These are phyloP conservation scores for Hibiscus tridactylites DNA, from an alignment of 345 rosid species.

Conservation along the genomic window DNA sequence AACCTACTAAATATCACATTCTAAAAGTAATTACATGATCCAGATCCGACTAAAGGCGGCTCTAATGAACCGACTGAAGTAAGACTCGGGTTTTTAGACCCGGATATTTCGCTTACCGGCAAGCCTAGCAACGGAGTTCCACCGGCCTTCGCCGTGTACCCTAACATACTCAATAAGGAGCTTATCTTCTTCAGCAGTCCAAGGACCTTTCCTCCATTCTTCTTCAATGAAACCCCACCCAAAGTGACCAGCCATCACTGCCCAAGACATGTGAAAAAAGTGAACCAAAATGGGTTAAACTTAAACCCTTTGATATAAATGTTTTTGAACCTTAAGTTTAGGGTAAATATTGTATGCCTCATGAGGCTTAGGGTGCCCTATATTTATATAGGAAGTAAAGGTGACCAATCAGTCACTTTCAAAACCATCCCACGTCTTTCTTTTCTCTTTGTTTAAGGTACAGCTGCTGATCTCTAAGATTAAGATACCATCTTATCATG, in stretches of 20 bases:
- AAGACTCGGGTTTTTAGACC: background rate
- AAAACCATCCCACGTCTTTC: conserved; percentile 21
- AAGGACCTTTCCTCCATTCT: conserved; percentile 94
- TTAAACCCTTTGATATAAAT: background rate
- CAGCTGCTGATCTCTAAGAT: conserved; percentile 19
- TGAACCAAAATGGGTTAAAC: background rate
- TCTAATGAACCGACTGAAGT: background rate
- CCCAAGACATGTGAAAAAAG: conserved; percentile 47
- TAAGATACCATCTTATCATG: conserved; percentile 20
- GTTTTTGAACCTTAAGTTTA: background rate
- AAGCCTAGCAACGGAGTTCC: conserved; percentile 93
- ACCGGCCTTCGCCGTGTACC: conserved; percentile 83
- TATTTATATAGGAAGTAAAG: conserved; percentile 48
- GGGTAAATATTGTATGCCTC: conserved; percentile 29
- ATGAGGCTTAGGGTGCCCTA: conserved; percentile 22
- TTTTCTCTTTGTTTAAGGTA: conserved; percentile 6
- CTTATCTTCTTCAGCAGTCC: conserved; percentile 91
- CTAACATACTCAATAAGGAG: conserved; percentile 63
- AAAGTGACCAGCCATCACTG: conserved; percentile 47
- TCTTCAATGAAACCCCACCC: conserved; percentile 63
- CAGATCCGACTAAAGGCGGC: too few relatives aligned
- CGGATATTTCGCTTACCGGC: conserved; percentile 33
- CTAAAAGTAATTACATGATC: too few relatives aligned
- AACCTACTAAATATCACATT: background rate
- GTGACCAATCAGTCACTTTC: conserved; percentile 28